Evolutionary conservation across 2,329 filamentous ascomycete species (phyloP), one percentile per base, ranked within the genome.

Genomic region (Leptographium wingfieldii): DNA sequence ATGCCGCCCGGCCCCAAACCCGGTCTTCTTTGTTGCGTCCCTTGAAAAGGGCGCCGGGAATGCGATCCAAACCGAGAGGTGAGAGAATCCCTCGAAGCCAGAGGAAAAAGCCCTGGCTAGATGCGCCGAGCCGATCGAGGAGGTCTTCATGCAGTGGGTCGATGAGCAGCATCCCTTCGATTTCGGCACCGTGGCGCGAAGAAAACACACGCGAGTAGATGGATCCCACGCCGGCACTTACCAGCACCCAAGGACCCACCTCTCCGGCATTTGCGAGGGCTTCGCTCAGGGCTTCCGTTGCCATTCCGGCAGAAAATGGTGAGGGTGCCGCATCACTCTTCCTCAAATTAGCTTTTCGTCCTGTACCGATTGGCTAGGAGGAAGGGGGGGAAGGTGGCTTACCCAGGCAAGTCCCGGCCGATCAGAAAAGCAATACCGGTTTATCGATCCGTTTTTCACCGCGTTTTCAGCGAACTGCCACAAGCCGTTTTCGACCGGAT

Each of bases 351-450:
- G 57, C 19, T 31, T 46, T 16, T 40, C 38, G 16, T 40, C 12
- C 33, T 35, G 33, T 9, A 35, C 31, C 10, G 6, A 29, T 10
- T 19, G 14, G 25, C n/a, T 40, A 2, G 3, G 27, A 31, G 25
- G 27, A 31, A 5, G 16, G n/a, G 22, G 27, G 14, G 38, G 12
- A 29, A 2, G 3, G 1, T 9, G 40, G n/a, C 73, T 67, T 66
- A 76, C 74, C 85, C 90, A 96, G 7, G 82, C 92, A 60, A 92
- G 81, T 1, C 94, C 94, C 0, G 94, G 94, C 27, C 94, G 87
- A 70, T 99, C 94, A 70, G 90, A 92, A 72, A 96, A 96, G 78
- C 94, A 99, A 75, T 95, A 97, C 62, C 92, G 85, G 60, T 79
- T 77, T 66, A 99, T 94, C 54, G 87, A 88, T 48, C 90, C 89